Evolutionary conservation across 1,284 basidiomycete species (phyloP).

Genomic region (Schizophyllum commune): DNA sequence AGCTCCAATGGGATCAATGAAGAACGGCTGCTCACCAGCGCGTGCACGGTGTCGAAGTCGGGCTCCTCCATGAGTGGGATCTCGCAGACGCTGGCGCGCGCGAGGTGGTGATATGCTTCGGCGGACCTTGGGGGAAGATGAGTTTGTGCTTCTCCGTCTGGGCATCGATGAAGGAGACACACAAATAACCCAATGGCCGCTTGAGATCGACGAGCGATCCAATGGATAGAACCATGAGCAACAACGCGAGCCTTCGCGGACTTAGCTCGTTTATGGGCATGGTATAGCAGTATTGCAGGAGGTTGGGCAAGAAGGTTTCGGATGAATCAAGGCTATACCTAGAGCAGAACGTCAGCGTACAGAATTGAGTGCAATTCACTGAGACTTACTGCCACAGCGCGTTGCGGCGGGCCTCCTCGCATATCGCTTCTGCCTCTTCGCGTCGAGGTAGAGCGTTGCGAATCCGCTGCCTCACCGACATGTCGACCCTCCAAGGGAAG

Average conservation of each 20-base stretch:
- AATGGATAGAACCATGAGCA: slow-evolving; percentile 63
- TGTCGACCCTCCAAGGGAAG: slow-evolving; percentile 50
- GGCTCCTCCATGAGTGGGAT: slow-evolving; percentile 64
- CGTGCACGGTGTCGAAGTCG: slow-evolving; percentile 56
- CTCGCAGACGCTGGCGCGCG: slow-evolving; percentile 61
- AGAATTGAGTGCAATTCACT: slow-evolving; percentile 7
- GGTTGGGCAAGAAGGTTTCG: slow-evolving; percentile 56
- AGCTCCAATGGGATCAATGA: background rate
- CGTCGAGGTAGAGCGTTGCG: slow-evolving; percentile 49
- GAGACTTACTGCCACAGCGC: slow-evolving; percentile 62
- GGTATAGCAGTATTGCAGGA: slow-evolving; percentile 57
- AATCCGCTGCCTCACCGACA: slow-evolving; percentile 51
- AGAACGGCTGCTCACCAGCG: slow-evolving; percentile 41
- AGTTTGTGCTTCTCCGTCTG: slow-evolving; percentile 13
- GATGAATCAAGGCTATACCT: slow-evolving; percentile 63
- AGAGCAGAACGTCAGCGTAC: slow-evolving; percentile 13
- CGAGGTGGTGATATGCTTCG: slow-evolving; percentile 60
- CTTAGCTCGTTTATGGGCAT: slow-evolving; percentile 46
- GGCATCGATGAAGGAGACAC: background rate
- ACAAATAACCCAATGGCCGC: slow-evolving; percentile 38
- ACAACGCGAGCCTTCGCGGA: slow-evolving; percentile 52
- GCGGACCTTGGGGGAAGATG: slow-evolving; percentile 19
- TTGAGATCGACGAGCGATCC: slow-evolving; percentile 58
- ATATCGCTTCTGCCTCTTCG: slow-evolving; percentile 46
- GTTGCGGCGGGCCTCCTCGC: slow-evolving; percentile 51